These are phyloP conservation scores for Hibiscus trionum DNA, from an alignment of 345 rosid genomes.

Conservation along the genomic window DNA sequence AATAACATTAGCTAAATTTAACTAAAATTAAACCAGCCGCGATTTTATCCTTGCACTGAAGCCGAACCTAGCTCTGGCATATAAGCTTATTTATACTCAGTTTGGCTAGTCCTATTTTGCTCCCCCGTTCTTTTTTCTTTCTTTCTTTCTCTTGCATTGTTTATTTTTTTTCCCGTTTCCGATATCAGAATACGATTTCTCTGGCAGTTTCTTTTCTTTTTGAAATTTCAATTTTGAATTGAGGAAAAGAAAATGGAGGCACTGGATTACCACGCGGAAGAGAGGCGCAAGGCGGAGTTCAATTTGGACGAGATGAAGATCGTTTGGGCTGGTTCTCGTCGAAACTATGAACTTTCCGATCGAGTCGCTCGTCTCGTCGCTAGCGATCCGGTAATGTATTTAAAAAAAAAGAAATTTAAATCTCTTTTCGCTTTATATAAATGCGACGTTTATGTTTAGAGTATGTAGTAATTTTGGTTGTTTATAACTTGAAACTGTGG, in stretches of 20 bases:
- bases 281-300: conserved; percentile 73
- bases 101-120: neutral
- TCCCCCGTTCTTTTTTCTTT: neutral
- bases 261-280: conserved; percentile 57
- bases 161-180: neutral
- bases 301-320: conserved; percentile 88
- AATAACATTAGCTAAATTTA: neutral
- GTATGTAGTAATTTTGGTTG: neutral
- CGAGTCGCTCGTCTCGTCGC: conserved; percentile 88
- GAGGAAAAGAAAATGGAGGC: conserved; percentile 33
- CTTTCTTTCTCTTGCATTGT: neutral
- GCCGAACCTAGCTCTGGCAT: neutral
- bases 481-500: neutral
- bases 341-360: conserved; percentile 66
- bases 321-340: conserved; percentile 94
- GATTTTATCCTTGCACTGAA: neutral
- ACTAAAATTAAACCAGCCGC: neutral
- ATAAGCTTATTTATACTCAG: neutral
- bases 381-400: conserved; percentile 64
- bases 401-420: neutral
- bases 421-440: neutral
- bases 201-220: neutral
- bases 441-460: neutral
- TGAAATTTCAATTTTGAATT: neutral
- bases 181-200: neutral